A percentile compares a stretch with the other conserved stretches of the same genome.
Conservation (phyloP, 495 filamentous ascomycete species). For the Symbiotaphrina buchneri region DNA sequence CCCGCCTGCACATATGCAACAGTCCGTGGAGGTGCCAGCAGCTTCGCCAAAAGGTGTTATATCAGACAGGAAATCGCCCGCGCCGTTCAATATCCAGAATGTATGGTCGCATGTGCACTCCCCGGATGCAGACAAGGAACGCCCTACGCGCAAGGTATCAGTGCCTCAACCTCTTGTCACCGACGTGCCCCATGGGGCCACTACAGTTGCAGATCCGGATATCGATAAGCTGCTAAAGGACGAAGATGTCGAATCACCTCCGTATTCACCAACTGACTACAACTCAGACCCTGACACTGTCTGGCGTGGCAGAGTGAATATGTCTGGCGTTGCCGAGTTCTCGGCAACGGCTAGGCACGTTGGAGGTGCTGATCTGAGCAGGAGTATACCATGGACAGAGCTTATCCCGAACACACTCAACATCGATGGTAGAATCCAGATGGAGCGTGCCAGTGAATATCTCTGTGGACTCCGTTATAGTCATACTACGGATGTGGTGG, state of each 20-base stretch:
- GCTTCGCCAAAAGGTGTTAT: constrained; percentile 10
- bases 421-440: constrained; percentile 67
- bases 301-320: constrained; percentile 62
- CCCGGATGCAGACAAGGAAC: constrained; percentile 18
- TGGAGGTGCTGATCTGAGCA: constrained; percentile 53
- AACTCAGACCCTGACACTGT: constrained; percentile 36
- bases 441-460: constrained; percentile 65
- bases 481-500: constrained; percentile 45
- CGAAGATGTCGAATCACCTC: constrained; percentile 59
- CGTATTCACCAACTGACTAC: constrained; percentile 63
- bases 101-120: constrained; percentile 43
- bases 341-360: constrained; percentile 57
- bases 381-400: constrained; percentile 37
- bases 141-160: constrained; percentile 11
- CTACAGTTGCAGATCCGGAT: constrained; percentile 48
- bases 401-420: constrained; percentile 44
- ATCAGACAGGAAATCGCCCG: constrained; percentile 13
- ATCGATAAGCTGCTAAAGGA: constrained; percentile 79
- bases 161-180: constrained; percentile 22
- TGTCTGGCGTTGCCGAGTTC: constrained; percentile 57
- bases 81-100: constrained; percentile 47
- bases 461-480: constrained; percentile 61
- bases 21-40: constrained; percentile 1
- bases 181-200: constrained; percentile 23
- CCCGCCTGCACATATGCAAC: too few relatives aligned